These are phyloP conservation scores for Botrytis pseudocinerea DNA, from an alignment of 2,329 filamentous ascomycete species.

Conservation along the genomic window DNA sequence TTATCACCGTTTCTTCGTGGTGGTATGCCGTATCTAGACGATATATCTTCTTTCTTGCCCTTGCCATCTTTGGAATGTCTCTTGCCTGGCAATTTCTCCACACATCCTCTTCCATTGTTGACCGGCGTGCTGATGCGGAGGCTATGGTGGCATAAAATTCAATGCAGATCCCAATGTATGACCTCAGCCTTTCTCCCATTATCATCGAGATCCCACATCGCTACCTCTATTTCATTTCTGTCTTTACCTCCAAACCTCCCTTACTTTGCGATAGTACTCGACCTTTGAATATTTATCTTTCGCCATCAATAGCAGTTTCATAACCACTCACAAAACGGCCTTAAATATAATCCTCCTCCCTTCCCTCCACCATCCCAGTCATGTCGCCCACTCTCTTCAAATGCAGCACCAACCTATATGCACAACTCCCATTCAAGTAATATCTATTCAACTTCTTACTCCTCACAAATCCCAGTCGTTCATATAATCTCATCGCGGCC, in stretches of 20 bases:
- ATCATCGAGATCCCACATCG: not conserved
- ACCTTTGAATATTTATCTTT: not conserved
- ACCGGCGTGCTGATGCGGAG: not conserved
- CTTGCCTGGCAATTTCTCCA: not conserved
- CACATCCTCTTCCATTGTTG: not conserved
- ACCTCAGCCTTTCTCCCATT: not conserved
- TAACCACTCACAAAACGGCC: not conserved
- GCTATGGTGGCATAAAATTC: not conserved
- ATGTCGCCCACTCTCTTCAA: slow-evolving; percentile 39
- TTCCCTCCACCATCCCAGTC: slow-evolving; percentile 24
- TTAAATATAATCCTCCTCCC: not conserved
- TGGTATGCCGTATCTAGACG: not conserved
- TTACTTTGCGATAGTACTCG: not conserved
- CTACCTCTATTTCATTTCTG: not conserved
- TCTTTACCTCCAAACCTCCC: not conserved
- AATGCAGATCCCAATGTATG: not conserved
- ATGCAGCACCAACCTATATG: slow-evolving; percentile 79
- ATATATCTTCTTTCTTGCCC: not conserved
- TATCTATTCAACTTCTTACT: slow-evolving; percentile 94
- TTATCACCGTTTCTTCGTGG: not conserved
- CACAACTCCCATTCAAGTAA: slow-evolving; percentile 94
- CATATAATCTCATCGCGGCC: slow-evolving; percentile 88
- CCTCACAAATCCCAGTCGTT: slow-evolving; percentile 84
- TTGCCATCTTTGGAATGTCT: not conserved
- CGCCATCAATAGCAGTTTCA: not conserved